A percentile compares a stretch with the other conserved stretches of the same genome.
Evolutionary conservation across 371 early-diverging fungal species (phyloP).

Genomic region (Chytridium lagenaria): DNA sequence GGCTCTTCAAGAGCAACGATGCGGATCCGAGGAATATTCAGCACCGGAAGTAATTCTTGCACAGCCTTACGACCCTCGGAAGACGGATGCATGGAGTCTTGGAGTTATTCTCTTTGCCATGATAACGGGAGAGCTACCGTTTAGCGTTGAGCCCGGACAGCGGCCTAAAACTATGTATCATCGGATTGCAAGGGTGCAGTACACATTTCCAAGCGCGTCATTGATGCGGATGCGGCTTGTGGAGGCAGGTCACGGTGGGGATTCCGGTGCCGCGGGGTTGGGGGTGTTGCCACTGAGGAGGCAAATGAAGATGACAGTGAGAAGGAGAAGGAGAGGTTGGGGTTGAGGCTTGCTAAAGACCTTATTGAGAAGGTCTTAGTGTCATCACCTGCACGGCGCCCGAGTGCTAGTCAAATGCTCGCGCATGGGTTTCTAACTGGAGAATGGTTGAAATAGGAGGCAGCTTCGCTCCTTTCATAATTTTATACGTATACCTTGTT

Average conservation of each 20-base stretch:
- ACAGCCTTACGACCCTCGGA: slow-evolving; percentile 66
- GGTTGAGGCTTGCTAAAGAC: slow-evolving; percentile 11
- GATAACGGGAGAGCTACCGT: slow-evolving; percentile 77
- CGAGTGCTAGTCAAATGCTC: slow-evolving; percentile 24
- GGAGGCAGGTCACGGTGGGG: no score
- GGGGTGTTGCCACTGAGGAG: no score
- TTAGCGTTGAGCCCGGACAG: slow-evolving; percentile 52
- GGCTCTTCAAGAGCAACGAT: slow-evolving; percentile 60
- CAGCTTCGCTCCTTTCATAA: no score
- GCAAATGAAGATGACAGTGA: background rate
- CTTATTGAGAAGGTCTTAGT: slow-evolving; percentile 22
- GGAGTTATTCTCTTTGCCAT: slow-evolving; percentile 74
- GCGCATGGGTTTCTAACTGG: slow-evolving; percentile 23
- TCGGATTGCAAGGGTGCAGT: slow-evolving; percentile 30
- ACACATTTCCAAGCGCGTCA: slow-evolving; percentile 8
- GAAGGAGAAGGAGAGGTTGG: slow-evolving; percentile 8
- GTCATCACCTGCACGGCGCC: slow-evolving; percentile 12
- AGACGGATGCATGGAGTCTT: slow-evolving; percentile 74
- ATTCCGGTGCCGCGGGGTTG: no score
- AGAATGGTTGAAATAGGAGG: background rate
- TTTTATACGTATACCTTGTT: no score
- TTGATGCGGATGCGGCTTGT: background rate
- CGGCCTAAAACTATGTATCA: slow-evolving; percentile 37
- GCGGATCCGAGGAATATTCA: slow-evolving; percentile 81
- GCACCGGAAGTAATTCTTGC: slow-evolving; percentile 84